Evolutionary conservation across 306 rosid species (phyloP), one percentile per base, ranked within the genome.

Genomic region (Cicer judaicum): DNA sequence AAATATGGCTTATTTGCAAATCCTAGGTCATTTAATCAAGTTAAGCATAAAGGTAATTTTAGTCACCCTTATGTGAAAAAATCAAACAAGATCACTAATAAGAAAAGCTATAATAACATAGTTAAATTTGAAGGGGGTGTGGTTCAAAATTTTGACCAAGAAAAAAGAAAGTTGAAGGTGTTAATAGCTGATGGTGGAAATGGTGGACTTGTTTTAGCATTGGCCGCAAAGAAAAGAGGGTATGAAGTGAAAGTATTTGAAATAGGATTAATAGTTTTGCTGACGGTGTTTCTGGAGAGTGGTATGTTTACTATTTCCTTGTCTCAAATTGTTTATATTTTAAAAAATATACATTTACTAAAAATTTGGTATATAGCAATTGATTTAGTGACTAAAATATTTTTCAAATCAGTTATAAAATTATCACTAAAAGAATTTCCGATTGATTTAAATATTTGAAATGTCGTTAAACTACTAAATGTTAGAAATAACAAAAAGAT

Each of bases 181-280:
- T 54, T 83, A 2, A 73, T 83, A 61, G 86, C 84, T 75, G 86
- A 84, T 57, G 84, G 86, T 2, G 84, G 86, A 0, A 83, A 75
- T 75, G 86, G 84, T 10, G 86, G 86, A 1, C 86, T 83, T 75
- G 84, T 83, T 13, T 59, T 83, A 63, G 84, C 79, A 57, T 72
- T 83, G 11, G 84, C 86, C 13, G 86, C 86, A 14, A 83, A 83
- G 76, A 34, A 75, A 0, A 83, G 55, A 61, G 83, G 88, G 16
- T 62, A 81, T 59, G 81, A 75, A 8, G 85, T 84, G 52, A 64
- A 69, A 40, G 85, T 84, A 0, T 81, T 84, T 74, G 88, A 84
- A 78, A 84, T 65, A 81, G 85, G 79, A 78, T n/a, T 60, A 84
- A 84, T 81, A 85, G 88, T 73, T 61, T 84, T 16, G 85, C 88